These are phyloP conservation scores for Chaetoceros tenuissimus DNA, from an alignment of 108 stramenopile species.

Conservation along the genomic window DNA sequence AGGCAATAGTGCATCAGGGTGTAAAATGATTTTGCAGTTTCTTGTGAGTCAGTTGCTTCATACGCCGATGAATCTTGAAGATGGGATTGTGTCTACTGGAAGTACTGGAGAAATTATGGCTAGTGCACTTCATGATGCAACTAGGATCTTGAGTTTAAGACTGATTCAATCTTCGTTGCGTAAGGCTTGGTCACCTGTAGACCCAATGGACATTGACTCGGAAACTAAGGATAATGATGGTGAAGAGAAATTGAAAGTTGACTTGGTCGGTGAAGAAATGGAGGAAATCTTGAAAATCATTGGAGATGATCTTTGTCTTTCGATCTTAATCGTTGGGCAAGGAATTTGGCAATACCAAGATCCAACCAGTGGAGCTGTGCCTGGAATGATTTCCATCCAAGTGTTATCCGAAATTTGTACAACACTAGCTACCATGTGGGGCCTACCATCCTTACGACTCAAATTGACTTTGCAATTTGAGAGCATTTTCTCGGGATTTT, in stretches of 20 bases:
- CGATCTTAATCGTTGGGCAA: conserved; percentile 73
- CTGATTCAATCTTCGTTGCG: conserved; percentile 48
- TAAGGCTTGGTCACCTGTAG: conserved; percentile 30
- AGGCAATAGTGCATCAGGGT: not conserved
- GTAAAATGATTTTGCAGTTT: conserved; percentile 52
- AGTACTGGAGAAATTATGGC: not conserved
- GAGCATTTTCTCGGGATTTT: conserved; percentile 80
- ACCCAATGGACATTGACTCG: conserved; percentile 1
- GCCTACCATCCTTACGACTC: conserved; percentile 31
- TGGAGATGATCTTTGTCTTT: conserved; percentile 78
- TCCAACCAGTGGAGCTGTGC: conserved; percentile 13
- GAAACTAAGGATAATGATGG: conserved; percentile 3
- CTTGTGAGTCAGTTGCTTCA: conserved; percentile 63
- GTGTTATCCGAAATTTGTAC: conserved; percentile 75
- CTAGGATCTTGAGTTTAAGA: conserved; percentile 59
- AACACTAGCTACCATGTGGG: conserved; percentile 67
- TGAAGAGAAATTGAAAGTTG: conserved; percentile 1
- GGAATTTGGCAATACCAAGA: conserved; percentile 70
- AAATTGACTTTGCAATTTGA: conserved; percentile 64
- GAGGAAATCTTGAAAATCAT: conserved; percentile 41
- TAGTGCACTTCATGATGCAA: conserved; percentile 38
- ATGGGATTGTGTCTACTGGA: conserved; percentile 18
- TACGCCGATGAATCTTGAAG: conserved; percentile 39
- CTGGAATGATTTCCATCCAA: conserved; percentile 54
- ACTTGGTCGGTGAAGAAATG: conserved; percentile 9